Conservation (phyloP, 2,329 filamentous ascomycete genomes). For the Metarhizium album region DNA sequence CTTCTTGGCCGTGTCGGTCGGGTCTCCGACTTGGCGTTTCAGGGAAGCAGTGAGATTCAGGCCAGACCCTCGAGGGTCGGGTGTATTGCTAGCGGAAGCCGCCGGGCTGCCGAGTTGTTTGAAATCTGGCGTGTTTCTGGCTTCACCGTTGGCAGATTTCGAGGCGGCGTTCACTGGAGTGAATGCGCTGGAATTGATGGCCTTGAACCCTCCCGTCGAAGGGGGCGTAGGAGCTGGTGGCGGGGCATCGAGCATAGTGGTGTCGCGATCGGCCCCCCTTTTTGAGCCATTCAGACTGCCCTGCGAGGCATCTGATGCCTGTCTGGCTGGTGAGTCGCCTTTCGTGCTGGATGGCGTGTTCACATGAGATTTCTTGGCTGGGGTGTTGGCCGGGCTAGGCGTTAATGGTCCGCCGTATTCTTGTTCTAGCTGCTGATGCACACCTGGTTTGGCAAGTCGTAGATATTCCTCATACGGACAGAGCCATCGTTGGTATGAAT, state of each 20-base stretch:
- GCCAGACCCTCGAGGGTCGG: constrained; percentile 48
- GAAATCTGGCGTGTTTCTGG: constrained; percentile 50
- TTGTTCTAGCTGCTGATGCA: constrained; percentile 89
- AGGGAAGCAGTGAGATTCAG: constrained; percentile 48
- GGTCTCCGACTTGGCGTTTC: constrained; percentile 61
- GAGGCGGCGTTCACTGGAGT: constrained; percentile 65
- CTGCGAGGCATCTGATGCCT: constrained; percentile 43
- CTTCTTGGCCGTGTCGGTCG: constrained; percentile 34
- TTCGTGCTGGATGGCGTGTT: constrained; percentile 48
- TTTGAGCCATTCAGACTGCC: constrained; percentile 34
- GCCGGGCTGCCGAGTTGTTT: constrained; percentile 53
- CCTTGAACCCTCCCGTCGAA: constrained; percentile 18
- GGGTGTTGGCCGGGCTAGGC: constrained; percentile 57
- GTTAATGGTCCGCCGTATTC: constrained; percentile 90
- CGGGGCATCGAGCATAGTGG: constrained; percentile 35
- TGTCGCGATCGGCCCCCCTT: constrained; percentile 36
- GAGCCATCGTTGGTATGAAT: constrained; percentile 95
- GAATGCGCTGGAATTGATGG: constrained; percentile 47
- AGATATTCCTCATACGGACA: constrained; percentile 95
- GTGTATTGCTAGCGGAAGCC: constrained; percentile 51
- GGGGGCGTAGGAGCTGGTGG: constrained; percentile 24
- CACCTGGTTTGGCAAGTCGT: constrained; percentile 78
- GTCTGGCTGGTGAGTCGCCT: constrained; percentile 56
- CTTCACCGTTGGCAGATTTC: constrained; percentile 52
- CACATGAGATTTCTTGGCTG: constrained; percentile 55